A percentile compares a stretch with the other conserved stretches of the same genome.
Evolutionary conservation across 164 flowering plant species (phyloP).

Genomic region (Dillenia turbinata): DNA sequence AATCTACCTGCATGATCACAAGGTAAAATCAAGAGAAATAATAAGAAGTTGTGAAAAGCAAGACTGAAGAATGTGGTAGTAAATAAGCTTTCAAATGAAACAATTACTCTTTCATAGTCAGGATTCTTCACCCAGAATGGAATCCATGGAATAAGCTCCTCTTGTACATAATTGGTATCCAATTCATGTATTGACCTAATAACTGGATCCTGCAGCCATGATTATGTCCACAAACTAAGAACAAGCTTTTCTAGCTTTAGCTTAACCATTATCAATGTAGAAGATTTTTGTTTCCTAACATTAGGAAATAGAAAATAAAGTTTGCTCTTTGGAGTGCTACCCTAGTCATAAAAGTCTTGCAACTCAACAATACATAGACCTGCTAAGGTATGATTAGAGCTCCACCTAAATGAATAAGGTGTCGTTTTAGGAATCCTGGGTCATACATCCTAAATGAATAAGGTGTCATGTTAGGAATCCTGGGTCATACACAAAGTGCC

Average conservation of each 20-base stretch:
- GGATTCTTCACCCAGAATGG: slow-evolving; percentile 81
- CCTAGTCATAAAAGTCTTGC: background rate
- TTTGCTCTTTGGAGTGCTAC: background rate
- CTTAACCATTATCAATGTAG: background rate
- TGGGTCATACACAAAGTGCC: too few relatives aligned
- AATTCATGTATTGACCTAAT: slow-evolving; percentile 44
- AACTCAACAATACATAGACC: too few relatives aligned
- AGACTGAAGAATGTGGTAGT: too few relatives aligned
- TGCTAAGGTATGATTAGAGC: too few relatives aligned
- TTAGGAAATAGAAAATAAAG: background rate
- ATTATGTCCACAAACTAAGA: too few relatives aligned
- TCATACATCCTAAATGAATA: too few relatives aligned
- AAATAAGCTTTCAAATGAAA: background rate
- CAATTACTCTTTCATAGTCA: slow-evolving; percentile 72
- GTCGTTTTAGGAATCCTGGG: too few relatives aligned
- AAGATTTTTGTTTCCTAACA: background rate
- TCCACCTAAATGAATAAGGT: too few relatives aligned
- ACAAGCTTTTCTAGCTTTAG: too few relatives aligned
- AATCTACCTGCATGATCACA: slow-evolving; percentile 59
- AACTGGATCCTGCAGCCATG: slow-evolving; percentile 49
- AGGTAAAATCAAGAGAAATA: background rate
- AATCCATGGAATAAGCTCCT: slow-evolving; percentile 56
- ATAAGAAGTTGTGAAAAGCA: background rate
- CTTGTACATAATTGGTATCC: slow-evolving; percentile 35
- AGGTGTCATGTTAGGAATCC: too few relatives aligned